Evolutionary conservation across 2,329 filamentous ascomycete genomes (phyloP).

Genomic region (Stagonosporopsis chrysanthemi): DNA sequence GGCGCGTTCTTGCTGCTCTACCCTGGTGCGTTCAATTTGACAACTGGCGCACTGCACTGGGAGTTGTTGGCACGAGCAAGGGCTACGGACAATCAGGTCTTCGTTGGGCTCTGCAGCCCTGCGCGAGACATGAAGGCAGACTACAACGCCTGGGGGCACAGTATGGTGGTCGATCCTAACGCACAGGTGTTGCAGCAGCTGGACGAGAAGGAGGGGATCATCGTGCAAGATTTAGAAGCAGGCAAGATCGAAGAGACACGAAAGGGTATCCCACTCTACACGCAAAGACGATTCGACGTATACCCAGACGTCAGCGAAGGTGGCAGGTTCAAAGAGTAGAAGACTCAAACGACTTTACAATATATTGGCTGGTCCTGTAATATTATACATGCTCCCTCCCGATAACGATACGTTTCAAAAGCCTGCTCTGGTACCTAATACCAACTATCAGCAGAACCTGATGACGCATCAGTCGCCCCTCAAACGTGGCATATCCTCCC

Average conservation of each 20-base stretch:
- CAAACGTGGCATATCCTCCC: conserved; percentile 13
- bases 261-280: conserved; percentile 81
- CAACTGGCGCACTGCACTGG: conserved; percentile 94
- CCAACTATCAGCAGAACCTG: neutral
- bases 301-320: conserved; percentile 87
- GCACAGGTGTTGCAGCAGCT: conserved; percentile 81
- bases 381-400: neutral
- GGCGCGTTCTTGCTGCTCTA: conserved; percentile 91
- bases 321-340: conserved; percentile 52
- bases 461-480: conserved; percentile 16
- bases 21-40: conserved; percentile 96
- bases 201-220: conserved; percentile 77
- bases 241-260: conserved; percentile 51
- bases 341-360: neutral
- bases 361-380: neutral
- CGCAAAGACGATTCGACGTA: conserved; percentile 90
- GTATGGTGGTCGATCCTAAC: conserved; percentile 85
- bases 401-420: neutral
- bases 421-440: neutral
- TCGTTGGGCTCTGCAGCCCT: conserved; percentile 91
- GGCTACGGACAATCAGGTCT: conserved; percentile 93
- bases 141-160: conserved; percentile 94
- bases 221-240: conserved; percentile 65
- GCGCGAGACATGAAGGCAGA: conserved; percentile 77
- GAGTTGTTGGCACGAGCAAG: conserved; percentile 79